A percentile compares a stretch with the other conserved stretches of the same genome.
Evolutionary conservation across 2,329 filamentous ascomycete species (phyloP).

Genomic region (Diaporthe vaccinii): DNA sequence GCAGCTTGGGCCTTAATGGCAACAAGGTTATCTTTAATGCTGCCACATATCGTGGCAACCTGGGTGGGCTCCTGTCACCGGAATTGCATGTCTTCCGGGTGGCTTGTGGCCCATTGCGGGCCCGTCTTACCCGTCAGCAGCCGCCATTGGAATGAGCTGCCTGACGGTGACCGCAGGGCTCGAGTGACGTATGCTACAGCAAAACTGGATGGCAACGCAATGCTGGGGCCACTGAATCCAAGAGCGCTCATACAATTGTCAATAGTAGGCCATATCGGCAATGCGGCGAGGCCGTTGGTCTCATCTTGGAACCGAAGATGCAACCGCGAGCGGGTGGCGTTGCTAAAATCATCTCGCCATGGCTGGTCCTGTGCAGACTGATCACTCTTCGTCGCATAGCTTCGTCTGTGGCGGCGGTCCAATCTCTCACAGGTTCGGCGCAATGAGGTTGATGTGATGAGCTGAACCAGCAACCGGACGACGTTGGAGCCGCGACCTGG

Average conservation of each 20-base stretch:
- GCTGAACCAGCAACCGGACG: slow-evolving; percentile 45
- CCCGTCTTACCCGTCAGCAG: slow-evolving; percentile 21
- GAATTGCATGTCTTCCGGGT: slow-evolving; percentile 29
- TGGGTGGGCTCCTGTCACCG: slow-evolving; percentile 24
- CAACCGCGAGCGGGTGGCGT: not conserved
- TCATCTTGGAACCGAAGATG: not conserved
- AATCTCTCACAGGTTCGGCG: not conserved
- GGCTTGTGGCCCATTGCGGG: slow-evolving; percentile 17
- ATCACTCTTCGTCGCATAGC: slow-evolving; percentile 22
- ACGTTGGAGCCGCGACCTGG: slow-evolving; percentile 45
- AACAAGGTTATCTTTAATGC: slow-evolving; percentile 36
- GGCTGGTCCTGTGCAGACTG: slow-evolving; percentile 4
- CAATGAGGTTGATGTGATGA: slow-evolving; percentile 27
- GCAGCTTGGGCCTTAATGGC: slow-evolving; percentile 19
- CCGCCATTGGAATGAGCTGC: not conserved
- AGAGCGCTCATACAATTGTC: not conserved
- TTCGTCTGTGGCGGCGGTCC: slow-evolving; percentile 7
- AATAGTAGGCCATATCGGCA: not conserved
- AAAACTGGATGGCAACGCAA: not conserved
- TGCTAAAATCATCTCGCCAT: not conserved
- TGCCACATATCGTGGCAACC: slow-evolving; percentile 21
- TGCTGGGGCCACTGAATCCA: not conserved
- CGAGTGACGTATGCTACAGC: not conserved
- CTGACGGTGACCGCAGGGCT: not conserved
- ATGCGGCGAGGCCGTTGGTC: slow-evolving; percentile 11